phyloP scores from a whole-genome alignment of 345 rosid genomes.

The Sonneratia caseolaris region DNA sequence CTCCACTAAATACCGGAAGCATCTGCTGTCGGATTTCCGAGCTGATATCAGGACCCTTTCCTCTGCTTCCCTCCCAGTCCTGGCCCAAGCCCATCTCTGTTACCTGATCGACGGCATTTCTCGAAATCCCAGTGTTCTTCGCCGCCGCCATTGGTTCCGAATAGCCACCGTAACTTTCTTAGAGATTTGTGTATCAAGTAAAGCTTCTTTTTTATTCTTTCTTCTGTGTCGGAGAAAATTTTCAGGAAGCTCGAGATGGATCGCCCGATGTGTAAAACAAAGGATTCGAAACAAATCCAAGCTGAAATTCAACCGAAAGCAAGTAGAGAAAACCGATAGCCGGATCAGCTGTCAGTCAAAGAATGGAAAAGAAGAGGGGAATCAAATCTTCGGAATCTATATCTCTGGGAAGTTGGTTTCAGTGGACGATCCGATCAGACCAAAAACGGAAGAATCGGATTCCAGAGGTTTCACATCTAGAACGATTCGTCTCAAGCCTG shows the following conservation, averaged over 20 bases:
- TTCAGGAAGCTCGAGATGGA: background rate
- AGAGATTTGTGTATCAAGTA: background rate
- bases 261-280: background rate
- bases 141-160: slow-evolving; percentile 29
- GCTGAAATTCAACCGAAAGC: background rate
- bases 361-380: slow-evolving; percentile 8
- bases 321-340: slow-evolving; percentile 10
- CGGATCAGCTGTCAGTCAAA: slow-evolving; percentile 26
- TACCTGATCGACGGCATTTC: slow-evolving; percentile 27
- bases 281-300: slow-evolving; percentile 19
- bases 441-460: slow-evolving; percentile 39
- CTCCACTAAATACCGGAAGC: slow-evolving; percentile 38
- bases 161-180: background rate
- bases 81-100: slow-evolving; percentile 15
- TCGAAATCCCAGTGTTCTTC: slow-evolving; percentile 42
- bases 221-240: background rate
- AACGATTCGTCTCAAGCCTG: slow-evolving; percentile 18
- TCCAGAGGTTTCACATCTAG: slow-evolving; percentile 16
- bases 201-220: background rate
- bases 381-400: slow-evolving; percentile 20
- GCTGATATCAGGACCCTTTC: slow-evolving; percentile 21
- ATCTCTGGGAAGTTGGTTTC: no score
- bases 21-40: slow-evolving; percentile 29
- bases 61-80: slow-evolving; percentile 32
- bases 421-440: slow-evolving; percentile 24